Evolutionary conservation across 2,329 filamentous ascomycete genomes (phyloP), one percentile per base, ranked within the genome.

Genomic region (Penicillium sp.): DNA sequence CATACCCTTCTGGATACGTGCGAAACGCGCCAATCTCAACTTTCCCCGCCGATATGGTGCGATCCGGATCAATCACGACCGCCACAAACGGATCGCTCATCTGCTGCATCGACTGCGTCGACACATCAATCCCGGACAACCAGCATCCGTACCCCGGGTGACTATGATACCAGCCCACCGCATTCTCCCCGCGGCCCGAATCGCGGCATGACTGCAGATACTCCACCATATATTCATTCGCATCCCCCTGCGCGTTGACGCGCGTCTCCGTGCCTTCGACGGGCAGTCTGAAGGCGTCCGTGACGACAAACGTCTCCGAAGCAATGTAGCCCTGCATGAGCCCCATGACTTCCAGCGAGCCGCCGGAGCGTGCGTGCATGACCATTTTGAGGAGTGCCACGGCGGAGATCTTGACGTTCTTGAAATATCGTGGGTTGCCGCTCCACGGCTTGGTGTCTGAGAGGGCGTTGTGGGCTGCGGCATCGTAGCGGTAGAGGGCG

Each of bases 201-300:
- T 92, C 86, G 58, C 93, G 83, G 64, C 88, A 89, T 3, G 86
- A 79, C 64, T 87, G 81, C 26, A 95, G 81, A 69, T 95, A 97
- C 63, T 89, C 84, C 55, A 96, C 86, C 79, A 97, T 90, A 77
- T 97, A 99, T 77, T 97, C 94, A 77, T 97, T 95, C 54, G 93
- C 94, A 65, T 97, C 92, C 63, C 89, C 88, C 68, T 96, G 91
- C 0, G 94, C 94, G 71, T 99, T 99, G 65, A 99, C 94, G 60
- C 94, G 83, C 2, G 94, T 99, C 77, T 99, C 94, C n/a, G 94
- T 99, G 24, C 94, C 94, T 71, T 99, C 94, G 42, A 99, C 94
- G 0, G 94, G 94, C 40, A 99, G 79, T 20, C 92, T 85, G 74
- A 97, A 94, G 24, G 92, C 91, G 69, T 99, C 94, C 1, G 92